These are phyloP conservation scores for Phialophora chinensis DNA, from an alignment of 2,329 filamentous ascomycete genomes.

Conservation along the genomic window DNA sequence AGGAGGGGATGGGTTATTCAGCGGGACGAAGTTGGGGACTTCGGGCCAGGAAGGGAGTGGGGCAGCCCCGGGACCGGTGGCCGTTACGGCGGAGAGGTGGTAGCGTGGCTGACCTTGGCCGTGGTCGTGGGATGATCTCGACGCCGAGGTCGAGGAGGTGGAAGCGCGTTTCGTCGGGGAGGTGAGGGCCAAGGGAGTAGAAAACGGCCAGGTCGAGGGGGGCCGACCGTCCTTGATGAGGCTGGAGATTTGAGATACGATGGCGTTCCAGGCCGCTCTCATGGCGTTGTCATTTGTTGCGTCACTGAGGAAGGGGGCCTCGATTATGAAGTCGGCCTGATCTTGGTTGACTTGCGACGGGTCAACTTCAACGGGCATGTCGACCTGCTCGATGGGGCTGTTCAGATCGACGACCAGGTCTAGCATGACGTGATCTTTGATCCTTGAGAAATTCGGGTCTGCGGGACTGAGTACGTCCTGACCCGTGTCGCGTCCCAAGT, in stretches of 20 bases:
- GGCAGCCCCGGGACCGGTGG: slow-evolving; percentile 64
- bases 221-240: slow-evolving; percentile 33
- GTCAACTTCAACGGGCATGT: slow-evolving; percentile 10
- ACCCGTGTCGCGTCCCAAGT: slow-evolving; percentile 76
- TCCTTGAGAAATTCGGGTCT: slow-evolving; percentile 82
- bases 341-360: slow-evolving; percentile 2
- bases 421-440: slow-evolving; percentile 73
- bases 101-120: slow-evolving; percentile 21
- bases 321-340: slow-evolving; percentile 20
- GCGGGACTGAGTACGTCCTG: slow-evolving; percentile 67
- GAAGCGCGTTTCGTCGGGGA: slow-evolving; percentile 4
- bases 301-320: slow-evolving; percentile 23
- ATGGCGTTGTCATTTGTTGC: slow-evolving; percentile 29
- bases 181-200: slow-evolving; percentile 26
- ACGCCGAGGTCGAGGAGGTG: slow-evolving; percentile 13
- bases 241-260: slow-evolving; percentile 39
- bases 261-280: slow-evolving; percentile 38
- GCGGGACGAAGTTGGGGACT: slow-evolving; percentile 47
- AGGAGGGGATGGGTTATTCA: slow-evolving; percentile 36
- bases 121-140: slow-evolving; percentile 4
- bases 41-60: slow-evolving; percentile 68
- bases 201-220: slow-evolving; percentile 33
- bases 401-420: slow-evolving; percentile 72
- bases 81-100: slow-evolving; percentile 55
- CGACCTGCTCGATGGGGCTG: slow-evolving; percentile 19